These are phyloP conservation scores for Nakazawaea populi DNA, from an alignment of 805 yeast genomes.

Conservation along the genomic window DNA sequence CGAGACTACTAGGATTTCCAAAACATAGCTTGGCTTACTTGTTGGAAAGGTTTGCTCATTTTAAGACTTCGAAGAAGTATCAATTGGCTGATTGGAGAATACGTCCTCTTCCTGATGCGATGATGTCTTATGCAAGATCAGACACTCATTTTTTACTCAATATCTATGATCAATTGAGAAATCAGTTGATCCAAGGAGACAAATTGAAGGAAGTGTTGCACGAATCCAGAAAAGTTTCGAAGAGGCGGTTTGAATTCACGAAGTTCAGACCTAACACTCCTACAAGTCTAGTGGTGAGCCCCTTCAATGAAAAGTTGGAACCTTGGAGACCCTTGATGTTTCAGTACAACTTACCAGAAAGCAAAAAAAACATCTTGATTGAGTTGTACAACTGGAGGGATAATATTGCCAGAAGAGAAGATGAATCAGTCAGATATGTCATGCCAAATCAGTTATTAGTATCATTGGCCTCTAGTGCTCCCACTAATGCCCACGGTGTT, in stretches of 20 bases:
- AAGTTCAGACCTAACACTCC: constrained; percentile 45
- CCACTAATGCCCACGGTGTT: constrained; percentile 54
- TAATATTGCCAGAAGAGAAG: constrained; percentile 59
- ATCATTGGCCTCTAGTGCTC: constrained; percentile 50
- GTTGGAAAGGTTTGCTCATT: constrained; percentile 72
- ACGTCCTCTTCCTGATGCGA: constrained; percentile 71
- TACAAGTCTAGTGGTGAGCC: constrained; percentile 35
- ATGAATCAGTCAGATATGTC: constrained; percentile 78
- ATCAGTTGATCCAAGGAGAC: constrained; percentile 46
- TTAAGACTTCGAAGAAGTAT: constrained; percentile 87
- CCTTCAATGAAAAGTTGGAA: constrained; percentile 43
- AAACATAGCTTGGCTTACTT: constrained; percentile 80
- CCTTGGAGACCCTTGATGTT: constrained; percentile 63
- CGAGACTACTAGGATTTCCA: constrained; percentile 72
- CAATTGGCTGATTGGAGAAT: constrained; percentile 96
- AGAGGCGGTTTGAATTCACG: constrained; percentile 75
- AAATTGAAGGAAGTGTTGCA: constrained; percentile 57
- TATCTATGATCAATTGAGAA: constrained; percentile 70
- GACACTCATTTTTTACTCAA: constrained; percentile 89
- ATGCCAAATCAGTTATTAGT: constrained; percentile 79
- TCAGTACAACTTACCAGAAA: constrained; percentile 57
- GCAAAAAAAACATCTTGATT: constrained; percentile 49
- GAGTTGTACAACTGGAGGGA: constrained; percentile 83
- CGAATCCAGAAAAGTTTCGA: constrained; percentile 76
- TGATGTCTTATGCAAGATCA: constrained; percentile 85